phyloP scores from a whole-genome alignment of 2,329 filamentous ascomycete genomes.

The Rosellinia necatrix region DNA sequence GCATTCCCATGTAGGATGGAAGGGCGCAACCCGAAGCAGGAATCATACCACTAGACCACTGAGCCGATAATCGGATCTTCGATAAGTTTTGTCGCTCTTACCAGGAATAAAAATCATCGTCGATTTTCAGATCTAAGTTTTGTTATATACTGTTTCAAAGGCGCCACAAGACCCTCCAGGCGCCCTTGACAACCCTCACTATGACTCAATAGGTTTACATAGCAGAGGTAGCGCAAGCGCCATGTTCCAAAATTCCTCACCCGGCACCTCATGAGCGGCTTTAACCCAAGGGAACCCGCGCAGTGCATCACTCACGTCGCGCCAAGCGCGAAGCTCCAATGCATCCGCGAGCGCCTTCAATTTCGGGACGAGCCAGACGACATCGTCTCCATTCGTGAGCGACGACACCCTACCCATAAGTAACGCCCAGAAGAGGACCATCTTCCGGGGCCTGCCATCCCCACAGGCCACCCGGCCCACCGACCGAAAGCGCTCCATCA shows the following conservation, averaged over 20 bases:
- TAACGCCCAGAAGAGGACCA: slow-evolving; percentile 20
- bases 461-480: neutral
- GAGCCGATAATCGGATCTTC: slow-evolving; percentile 15
- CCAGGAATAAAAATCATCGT: no score
- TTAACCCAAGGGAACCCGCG: slow-evolving; percentile 21
- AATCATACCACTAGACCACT: slow-evolving; percentile 31
- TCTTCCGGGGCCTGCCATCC: neutral
- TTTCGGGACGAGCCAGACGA: slow-evolving; percentile 17
- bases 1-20: slow-evolving; percentile 30
- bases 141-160: no score
- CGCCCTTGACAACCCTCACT: no score
- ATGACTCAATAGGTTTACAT: neutral
- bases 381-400: slow-evolving; percentile 14
- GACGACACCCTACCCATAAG: slow-evolving; percentile 18
- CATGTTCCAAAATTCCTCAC: slow-evolving; percentile 16
- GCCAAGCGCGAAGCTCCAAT: slow-evolving; percentile 14
- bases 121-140: no score
- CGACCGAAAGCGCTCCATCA: slow-evolving; percentile 3
- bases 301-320: slow-evolving; percentile 9
- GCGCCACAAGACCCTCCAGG: no score
- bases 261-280: slow-evolving; percentile 14
- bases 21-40: slow-evolving; percentile 27
- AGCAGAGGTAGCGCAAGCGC: neutral
- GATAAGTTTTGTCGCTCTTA: neutral
- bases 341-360: slow-evolving; percentile 3